Percentiles rank a stretch among this genome's conserved stretches.
Conservation (phyloP, 495 filamentous ascomycete species). For the Penicillium silybi region DNA sequence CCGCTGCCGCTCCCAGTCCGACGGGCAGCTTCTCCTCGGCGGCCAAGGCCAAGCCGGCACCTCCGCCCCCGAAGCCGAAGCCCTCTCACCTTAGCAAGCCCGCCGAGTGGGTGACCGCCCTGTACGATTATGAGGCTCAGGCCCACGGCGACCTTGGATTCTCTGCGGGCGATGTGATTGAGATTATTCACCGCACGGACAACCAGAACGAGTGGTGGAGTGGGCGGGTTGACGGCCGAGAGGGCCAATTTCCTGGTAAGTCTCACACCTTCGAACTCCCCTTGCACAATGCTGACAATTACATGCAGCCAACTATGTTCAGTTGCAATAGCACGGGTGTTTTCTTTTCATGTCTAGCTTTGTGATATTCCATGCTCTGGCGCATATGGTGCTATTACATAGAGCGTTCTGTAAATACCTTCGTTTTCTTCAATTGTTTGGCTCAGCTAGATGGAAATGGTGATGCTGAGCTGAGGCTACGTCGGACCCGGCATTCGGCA, state of each 20-base stretch:
- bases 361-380: constrained; percentile 10
- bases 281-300: constrained; percentile 5
- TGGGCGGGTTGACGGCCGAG: constrained; percentile 68
- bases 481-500: not conserved
- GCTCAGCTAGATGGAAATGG: constrained; percentile 7
- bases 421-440: constrained; percentile 13
- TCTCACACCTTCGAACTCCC: constrained; percentile 7
- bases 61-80: constrained; percentile 90
- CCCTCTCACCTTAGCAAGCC: constrained; percentile 68
- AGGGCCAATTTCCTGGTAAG: constrained; percentile 94
- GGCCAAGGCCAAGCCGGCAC: constrained; percentile 80
- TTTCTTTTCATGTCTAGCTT: not conserved
- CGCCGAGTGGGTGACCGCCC: constrained; percentile 70
- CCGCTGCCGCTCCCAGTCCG: constrained; percentile 39
- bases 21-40: constrained; percentile 57
- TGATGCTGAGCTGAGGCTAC: constrained; percentile 7
- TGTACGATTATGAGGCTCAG: constrained; percentile 96
- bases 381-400: constrained; percentile 23
- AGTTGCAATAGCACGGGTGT: constrained; percentile 34
- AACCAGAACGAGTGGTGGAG: constrained; percentile 98
- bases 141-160: constrained; percentile 95
- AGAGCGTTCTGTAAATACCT: constrained; percentile 33
- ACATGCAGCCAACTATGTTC: constrained; percentile 42
- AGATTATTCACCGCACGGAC: constrained; percentile 72
- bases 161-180: constrained; percentile 82